phyloP scores from a whole-genome alignment of 768 basidiomycete species.

The Boletus rubroflammeus region DNA sequence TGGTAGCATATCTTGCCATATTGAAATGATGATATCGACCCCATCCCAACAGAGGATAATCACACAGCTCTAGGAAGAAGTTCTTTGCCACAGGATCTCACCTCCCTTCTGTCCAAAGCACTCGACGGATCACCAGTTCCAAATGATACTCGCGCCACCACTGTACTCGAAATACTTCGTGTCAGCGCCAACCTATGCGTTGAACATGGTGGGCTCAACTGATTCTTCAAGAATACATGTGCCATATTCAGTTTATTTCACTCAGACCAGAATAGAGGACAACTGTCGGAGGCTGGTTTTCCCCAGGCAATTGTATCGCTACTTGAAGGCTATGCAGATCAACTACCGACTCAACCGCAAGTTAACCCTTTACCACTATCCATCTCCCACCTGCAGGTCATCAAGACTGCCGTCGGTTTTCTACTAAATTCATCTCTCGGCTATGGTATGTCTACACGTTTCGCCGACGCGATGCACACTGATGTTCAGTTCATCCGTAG shows the following conservation, averaged over 20 bases:
- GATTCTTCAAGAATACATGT: not conserved
- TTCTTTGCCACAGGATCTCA: slow-evolving; percentile 60
- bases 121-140: slow-evolving; percentile 48
- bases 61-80: slow-evolving; percentile 67
- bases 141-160: slow-evolving; percentile 42
- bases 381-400: slow-evolving; percentile 61
- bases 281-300: slow-evolving; percentile 65
- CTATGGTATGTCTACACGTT: slow-evolving; percentile 51
- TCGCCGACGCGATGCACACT: slow-evolving; percentile 1
- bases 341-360: slow-evolving; percentile 37
- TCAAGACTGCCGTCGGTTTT: slow-evolving; percentile 76
- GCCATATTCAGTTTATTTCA: slow-evolving; percentile 1
- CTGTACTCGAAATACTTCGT: slow-evolving; percentile 66
- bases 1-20: slow-evolving; percentile 9
- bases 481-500: slow-evolving; percentile 35
- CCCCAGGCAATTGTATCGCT: slow-evolving; percentile 64
- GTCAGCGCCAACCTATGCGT: slow-evolving; percentile 82
- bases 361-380: slow-evolving; percentile 50
- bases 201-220: slow-evolving; percentile 60
- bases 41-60: slow-evolving; percentile 52
- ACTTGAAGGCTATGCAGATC: slow-evolving; percentile 59
- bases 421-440: slow-evolving; percentile 75
- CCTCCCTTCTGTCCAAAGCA: slow-evolving; percentile 54
- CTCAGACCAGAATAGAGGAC: slow-evolving; percentile 71
- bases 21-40: slow-evolving; percentile 12